Percentiles rank a stretch among this genome's conserved stretches.
Evolutionary conservation across 495 filamentous ascomycete genomes (phyloP).

Genomic region (Friedmanniomyces simplex): DNA sequence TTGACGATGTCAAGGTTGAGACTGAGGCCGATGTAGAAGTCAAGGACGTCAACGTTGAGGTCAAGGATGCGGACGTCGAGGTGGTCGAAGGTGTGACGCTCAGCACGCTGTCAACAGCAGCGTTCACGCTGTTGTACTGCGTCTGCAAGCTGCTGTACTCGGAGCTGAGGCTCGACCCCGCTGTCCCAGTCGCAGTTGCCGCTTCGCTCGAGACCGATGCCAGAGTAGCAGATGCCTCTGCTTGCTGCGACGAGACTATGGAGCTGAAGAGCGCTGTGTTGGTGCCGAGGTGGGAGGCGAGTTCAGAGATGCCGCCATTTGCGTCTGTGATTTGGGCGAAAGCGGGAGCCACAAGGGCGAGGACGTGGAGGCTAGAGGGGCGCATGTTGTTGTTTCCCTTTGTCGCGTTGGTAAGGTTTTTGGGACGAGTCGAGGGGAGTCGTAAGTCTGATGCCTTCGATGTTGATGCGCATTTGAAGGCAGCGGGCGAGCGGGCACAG

Average conservation of each 20-base stretch:
- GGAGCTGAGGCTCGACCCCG: neutral
- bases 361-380: neutral
- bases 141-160: neutral
- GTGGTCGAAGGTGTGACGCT: neutral
- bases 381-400: neutral
- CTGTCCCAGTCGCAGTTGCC: neutral
- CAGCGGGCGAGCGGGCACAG: neutral
- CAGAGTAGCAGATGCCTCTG: neutral
- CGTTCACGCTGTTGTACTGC: neutral
- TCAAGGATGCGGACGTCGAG: neutral
- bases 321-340: neutral
- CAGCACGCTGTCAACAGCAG: neutral
- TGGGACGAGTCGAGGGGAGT: too few relatives aligned
- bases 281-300: neutral
- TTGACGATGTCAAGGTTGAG: too few relatives aligned
- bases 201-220: neutral
- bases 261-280: neutral
- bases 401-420: too few relatives aligned
- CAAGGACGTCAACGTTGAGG: too few relatives aligned
- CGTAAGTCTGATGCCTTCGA: too few relatives aligned
- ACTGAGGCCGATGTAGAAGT: too few relatives aligned
- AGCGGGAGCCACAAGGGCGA: neutral
- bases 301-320: neutral
- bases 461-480: neutral
- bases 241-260: neutral